Base-by-base conservation (phyloP, 2,329 filamentous ascomycete species). In the Periconia macrospinosa region DNA sequence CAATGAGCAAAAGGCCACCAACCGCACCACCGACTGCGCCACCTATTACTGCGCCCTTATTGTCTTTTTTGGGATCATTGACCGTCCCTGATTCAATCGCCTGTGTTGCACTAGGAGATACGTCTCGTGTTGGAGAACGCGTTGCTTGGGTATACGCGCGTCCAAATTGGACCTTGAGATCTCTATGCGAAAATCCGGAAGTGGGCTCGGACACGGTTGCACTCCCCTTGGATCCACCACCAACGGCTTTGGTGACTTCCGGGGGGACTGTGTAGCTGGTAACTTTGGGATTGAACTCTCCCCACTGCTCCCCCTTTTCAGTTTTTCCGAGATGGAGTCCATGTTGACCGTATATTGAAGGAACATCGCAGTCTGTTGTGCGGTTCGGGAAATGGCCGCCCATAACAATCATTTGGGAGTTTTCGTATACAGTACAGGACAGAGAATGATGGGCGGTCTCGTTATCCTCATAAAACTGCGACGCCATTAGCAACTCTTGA, bases 381-480 rank as follows among this genome's bases (percentile, higher is more conserved):
- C 65, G 68, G 18, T 76, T 59, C 0, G 83, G 81, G 55, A 85
- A 83, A 9, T 75, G n/a, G 11, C 23, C 45, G 3, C 30, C 23
- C 47, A 86, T 79, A 45, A 86, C 77, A 30, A 86, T 73, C 79
- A 86, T 86, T 66, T 87, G 84, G 1, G 79, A 76, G 46, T 75
- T 70, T 48, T 78, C 75, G 18, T 83, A 69, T 35, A 86, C 79
- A 62, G 83, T 81, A 70, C 84, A 86, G 3, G 56, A 53, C 13
- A 61, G 76, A 78, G 47, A 85, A 69, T 45, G 61, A 65, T 84
- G 78, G 56, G 85, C 78, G 17, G 76, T 76, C 0, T 73, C 44
- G 10, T 54, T 54, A 9, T 49, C 42, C 8, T 47, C 74, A 13
- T 67, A 43, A 3, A 7, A 43, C 41, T 43, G 41, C 41, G 11